phyloP scores from a whole-genome alignment of 2,329 filamentous ascomycete genomes.

The Sarocladium kiliense region DNA sequence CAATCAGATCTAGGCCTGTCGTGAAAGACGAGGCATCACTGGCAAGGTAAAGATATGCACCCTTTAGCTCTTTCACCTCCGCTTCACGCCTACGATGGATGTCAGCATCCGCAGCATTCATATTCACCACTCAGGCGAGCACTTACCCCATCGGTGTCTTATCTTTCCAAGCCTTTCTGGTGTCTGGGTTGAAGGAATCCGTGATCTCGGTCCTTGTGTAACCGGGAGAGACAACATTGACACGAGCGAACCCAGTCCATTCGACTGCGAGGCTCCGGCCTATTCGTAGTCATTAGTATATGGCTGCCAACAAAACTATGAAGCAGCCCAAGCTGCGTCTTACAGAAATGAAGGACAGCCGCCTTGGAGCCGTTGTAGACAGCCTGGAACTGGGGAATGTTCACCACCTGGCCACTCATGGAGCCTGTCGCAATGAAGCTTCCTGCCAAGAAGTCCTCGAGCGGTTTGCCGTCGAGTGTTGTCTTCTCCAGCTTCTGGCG shows the following conservation, averaged over 20 bases:
- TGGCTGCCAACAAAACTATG: too few species aligned
- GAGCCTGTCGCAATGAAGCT: conserved; percentile 75
- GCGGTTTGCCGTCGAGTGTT: conserved; percentile 53
- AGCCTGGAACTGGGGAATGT: conserved; percentile 69
- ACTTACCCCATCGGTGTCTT: conserved; percentile 72
- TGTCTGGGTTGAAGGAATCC: conserved; percentile 58
- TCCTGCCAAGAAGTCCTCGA: conserved; percentile 56
- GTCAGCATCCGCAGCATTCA: conserved; percentile 11
- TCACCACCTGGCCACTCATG: conserved; percentile 74
- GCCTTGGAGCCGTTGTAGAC: conserved; percentile 72
- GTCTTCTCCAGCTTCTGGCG: conserved; percentile 65
- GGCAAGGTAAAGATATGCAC: conserved; percentile 74
- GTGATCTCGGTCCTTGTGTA: conserved; percentile 73
- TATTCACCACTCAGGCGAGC: background rate
- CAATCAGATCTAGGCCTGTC: conserved; percentile 67
- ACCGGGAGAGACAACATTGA: conserved; percentile 68
- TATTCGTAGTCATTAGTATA: conserved; percentile 21
- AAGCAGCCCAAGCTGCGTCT: conserved; percentile 15
- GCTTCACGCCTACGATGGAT: conserved; percentile 55
- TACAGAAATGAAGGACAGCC: conserved; percentile 54
- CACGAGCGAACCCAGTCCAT: conserved; percentile 70
- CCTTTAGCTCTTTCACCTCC: conserved; percentile 70
- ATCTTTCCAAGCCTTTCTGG: conserved; percentile 67
- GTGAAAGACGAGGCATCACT: conserved; percentile 80
- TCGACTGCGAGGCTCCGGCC: conserved; percentile 69